Conservation (phyloP, 768 basidiomycete species). For the Trametes meyenii region DNA sequence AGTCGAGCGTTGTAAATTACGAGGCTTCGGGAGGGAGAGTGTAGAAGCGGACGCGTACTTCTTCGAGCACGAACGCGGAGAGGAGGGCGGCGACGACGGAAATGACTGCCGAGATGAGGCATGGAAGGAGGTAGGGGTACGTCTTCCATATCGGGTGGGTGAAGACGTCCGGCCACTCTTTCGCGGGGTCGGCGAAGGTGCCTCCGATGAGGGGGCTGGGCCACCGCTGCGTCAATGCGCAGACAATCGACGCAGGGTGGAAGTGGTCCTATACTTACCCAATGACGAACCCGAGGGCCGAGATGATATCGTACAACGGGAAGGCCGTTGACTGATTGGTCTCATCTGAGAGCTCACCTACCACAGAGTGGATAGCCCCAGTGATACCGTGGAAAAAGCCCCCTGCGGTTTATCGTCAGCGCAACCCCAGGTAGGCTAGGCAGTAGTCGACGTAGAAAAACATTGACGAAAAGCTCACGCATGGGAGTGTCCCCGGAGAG, state of each 20-base stretch:
- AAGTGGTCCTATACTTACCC: slow-evolving; percentile 41
- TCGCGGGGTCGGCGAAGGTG: slow-evolving; percentile 53
- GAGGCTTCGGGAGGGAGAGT: background rate
- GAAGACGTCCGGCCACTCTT: slow-evolving; percentile 49
- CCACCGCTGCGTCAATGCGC: background rate
- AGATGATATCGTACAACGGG: slow-evolving; percentile 60
- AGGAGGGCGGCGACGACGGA: slow-evolving; percentile 45
- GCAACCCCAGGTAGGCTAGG: background rate
- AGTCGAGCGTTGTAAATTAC: too few species aligned
- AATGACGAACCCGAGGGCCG: slow-evolving; percentile 59
- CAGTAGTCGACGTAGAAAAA: background rate
- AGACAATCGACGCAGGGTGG: background rate
- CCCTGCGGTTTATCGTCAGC: slow-evolving; percentile 10
- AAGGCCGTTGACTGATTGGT: slow-evolving; percentile 62
- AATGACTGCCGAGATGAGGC: slow-evolving; percentile 47
- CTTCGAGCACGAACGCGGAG: slow-evolving; percentile 52
- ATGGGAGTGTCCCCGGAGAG: too few species aligned
- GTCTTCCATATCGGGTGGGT: slow-evolving; percentile 45
- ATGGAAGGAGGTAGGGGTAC: slow-evolving; percentile 66
- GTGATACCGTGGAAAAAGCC: slow-evolving; percentile 32
- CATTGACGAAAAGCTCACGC: background rate
- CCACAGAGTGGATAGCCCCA: slow-evolving; percentile 46
- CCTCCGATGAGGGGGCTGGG: slow-evolving; percentile 65
- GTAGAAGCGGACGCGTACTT: slow-evolving; percentile 41
- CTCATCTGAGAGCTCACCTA: slow-evolving; percentile 54